Percentiles rank a stretch among this genome's conserved stretches.
Evolutionary conservation across 202 grass and related monocot genomes (phyloP).

Genomic region (Bolboschoenoplectus hybrid): DNA sequence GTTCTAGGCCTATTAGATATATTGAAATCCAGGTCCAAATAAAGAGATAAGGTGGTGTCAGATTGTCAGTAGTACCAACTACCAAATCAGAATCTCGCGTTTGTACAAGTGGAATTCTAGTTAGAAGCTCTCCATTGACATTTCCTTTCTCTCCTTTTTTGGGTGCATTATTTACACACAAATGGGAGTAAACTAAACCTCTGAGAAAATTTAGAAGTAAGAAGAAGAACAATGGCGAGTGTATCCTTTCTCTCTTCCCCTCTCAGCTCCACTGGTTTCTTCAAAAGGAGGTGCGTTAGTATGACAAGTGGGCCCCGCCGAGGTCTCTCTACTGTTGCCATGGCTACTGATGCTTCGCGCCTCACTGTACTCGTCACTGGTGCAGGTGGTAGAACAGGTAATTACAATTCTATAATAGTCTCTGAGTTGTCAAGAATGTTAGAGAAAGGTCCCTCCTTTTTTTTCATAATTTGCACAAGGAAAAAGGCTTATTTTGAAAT

Average conservation of each 20-base stretch:
- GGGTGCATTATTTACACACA: neutral
- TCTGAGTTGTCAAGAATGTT: neutral
- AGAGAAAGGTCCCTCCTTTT: neutral
- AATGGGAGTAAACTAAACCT: neutral
- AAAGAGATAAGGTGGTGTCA: constrained; percentile 30
- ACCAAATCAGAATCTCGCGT: constrained; percentile 3
- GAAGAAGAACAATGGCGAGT: constrained; percentile 2
- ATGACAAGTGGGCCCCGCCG: constrained; percentile 25
- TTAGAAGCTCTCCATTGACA: neutral
- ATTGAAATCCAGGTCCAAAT: neutral
- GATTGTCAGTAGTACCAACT: neutral
- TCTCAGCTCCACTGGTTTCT: neutral
- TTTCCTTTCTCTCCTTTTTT: neutral
- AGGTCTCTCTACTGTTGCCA: constrained; percentile 39
- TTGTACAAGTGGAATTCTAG: constrained; percentile 22
- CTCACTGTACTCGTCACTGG: constrained; percentile 74
- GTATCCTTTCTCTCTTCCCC: constrained; percentile 34
- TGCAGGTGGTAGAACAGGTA: constrained; percentile 68
- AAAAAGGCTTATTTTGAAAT: neutral
- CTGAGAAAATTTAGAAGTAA: neutral
- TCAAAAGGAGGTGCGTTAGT: neutral
- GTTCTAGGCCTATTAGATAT: neutral
- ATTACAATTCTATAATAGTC: neutral
- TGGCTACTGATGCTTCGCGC: constrained; percentile 46
- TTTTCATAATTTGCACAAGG: neutral